Conservation (phyloP, 2,329 filamentous ascomycete genomes). For the Fusarium scirpi region DNA sequence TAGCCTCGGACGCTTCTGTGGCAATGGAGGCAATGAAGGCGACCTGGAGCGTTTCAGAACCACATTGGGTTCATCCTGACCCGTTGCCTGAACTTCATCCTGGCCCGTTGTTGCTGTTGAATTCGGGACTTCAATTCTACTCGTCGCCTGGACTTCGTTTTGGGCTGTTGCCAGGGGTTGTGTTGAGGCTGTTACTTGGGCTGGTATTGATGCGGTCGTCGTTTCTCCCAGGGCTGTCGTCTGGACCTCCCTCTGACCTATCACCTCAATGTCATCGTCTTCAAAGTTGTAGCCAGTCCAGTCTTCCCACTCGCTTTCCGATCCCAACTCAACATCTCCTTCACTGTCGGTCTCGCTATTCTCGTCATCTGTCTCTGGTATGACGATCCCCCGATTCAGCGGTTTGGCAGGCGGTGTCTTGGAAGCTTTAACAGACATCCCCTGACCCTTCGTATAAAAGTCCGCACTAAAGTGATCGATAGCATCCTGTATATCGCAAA, state of each 20-base stretch:
- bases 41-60: background rate
- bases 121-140: background rate
- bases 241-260: background rate
- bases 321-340: background rate
- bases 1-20: background rate
- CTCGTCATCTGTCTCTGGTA: background rate
- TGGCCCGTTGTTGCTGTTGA: background rate
- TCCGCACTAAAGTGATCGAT: background rate
- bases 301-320: background rate
- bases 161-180: background rate
- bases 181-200: background rate
- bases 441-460: background rate
- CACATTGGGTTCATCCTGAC: background rate
- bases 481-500: background rate
- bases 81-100: background rate
- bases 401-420: background rate
- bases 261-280: background rate
- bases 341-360: background rate
- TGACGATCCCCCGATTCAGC: background rate
- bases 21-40: background rate
- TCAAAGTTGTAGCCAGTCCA: background rate
- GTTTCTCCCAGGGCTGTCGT: background rate
- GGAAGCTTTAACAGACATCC: rapidly evolving
- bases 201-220: background rate
- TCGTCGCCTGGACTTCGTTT: rapidly evolving